Evolutionary conservation across 306 rosid species (phyloP).

Genomic region (Macrotyloma uniflorum): DNA sequence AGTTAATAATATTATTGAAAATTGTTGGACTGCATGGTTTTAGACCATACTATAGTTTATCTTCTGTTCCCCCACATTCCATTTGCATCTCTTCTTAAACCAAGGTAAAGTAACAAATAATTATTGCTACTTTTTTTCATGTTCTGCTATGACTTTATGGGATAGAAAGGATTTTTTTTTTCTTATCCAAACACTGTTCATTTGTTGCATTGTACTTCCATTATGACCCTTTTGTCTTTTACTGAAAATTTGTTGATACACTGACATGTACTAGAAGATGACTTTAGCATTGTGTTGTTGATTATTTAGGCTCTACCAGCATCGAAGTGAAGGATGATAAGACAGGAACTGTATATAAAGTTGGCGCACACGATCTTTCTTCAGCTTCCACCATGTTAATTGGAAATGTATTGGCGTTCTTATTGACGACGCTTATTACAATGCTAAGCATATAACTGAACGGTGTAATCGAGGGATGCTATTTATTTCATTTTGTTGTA

Average conservation of each 20-base stretch:
- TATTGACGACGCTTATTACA: slow-evolving; percentile 47
- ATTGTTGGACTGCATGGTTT: too few species aligned
- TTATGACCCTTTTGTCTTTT: slow-evolving; percentile 2
- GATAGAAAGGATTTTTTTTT: too few species aligned
- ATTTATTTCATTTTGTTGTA: slow-evolving; percentile 35
- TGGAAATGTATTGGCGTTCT: slow-evolving; percentile 50
- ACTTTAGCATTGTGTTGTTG: slow-evolving; percentile 26
- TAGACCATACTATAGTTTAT: too few species aligned
- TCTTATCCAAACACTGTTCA: not conserved
- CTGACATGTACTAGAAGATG: slow-evolving; percentile 9
- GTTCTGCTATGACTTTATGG: too few species aligned
- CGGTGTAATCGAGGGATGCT: slow-evolving; percentile 25
- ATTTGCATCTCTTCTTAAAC: not conserved
- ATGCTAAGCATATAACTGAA: slow-evolving; percentile 39
- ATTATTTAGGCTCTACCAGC: slow-evolving; percentile 64
- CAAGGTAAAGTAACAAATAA: too few species aligned
- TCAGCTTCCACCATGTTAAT: slow-evolving; percentile 48
- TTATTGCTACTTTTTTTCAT: too few species aligned
- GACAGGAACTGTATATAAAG: slow-evolving; percentile 55
- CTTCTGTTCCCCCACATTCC: not conserved
- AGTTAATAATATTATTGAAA: not conserved
- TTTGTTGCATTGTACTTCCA: not conserved
- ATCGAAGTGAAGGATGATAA: slow-evolving; percentile 73
- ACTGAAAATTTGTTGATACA: slow-evolving; percentile 1
- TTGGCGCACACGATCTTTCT: slow-evolving; percentile 61